Evolutionary conservation across 2,329 filamentous ascomycete genomes (phyloP).

Genomic region (Penicillium digitatum): DNA sequence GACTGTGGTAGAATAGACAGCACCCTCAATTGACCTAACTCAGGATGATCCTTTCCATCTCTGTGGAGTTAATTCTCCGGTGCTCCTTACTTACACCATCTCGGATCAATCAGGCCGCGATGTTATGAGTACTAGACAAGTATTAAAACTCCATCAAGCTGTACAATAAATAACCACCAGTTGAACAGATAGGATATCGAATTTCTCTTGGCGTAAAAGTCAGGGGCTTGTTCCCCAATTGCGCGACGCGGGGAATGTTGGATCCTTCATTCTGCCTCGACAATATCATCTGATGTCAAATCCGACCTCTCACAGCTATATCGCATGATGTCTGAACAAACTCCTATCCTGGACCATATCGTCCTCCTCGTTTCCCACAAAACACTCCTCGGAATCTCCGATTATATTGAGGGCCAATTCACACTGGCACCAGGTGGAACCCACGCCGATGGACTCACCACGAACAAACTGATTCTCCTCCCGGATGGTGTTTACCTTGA

Average conservation of each 20-base stretch:
- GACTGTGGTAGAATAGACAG: not conserved
- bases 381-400: slow-evolving; percentile 7
- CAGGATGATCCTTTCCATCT: not conserved
- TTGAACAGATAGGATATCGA: not conserved
- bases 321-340: not conserved
- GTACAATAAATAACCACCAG: not conserved
- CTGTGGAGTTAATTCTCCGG: not conserved
- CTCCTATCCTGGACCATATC: slow-evolving; percentile 12
- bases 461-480: slow-evolving; percentile 18
- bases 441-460: slow-evolving; percentile 18
- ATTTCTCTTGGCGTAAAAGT: not conserved
- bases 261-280: not conserved
- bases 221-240: not conserved
- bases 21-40: not conserved
- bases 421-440: slow-evolving; percentile 16
- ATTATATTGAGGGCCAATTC: slow-evolving; percentile 8
- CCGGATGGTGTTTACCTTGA: slow-evolving; percentile 18
- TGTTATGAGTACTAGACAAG: not conserved
- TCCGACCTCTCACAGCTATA: not conserved
- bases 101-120: not conserved
- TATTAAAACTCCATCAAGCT: not conserved
- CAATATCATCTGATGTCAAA: not conserved
- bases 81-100: not conserved
- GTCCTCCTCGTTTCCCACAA: slow-evolving; percentile 14
- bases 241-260: not conserved